Conservation (phyloP, 2,329 filamentous ascomycete genomes). For the Lachnellula subtilissima region DNA sequence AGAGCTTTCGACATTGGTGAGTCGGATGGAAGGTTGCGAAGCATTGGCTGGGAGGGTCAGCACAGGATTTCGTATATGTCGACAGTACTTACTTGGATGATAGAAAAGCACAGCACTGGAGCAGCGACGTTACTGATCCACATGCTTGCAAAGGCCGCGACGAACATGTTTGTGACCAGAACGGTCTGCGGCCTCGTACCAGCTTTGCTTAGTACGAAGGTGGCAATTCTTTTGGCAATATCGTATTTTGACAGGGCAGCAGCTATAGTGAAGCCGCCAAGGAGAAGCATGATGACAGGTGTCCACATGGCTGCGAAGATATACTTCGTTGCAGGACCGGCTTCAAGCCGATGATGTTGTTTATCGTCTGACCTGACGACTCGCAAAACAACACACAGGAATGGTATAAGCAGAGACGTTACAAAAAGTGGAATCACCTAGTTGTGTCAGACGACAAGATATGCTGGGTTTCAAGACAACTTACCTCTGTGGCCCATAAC, state of each 20-base stretch:
- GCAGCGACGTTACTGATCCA: constrained; percentile 98
- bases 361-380: constrained; percentile 76
- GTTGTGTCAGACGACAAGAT: constrained; percentile 12
- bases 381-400: constrained; percentile 79
- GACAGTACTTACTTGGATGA: constrained; percentile 68
- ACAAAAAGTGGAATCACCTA: constrained; percentile 95
- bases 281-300: constrained; percentile 94
- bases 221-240: constrained; percentile 95
- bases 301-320: constrained; percentile 99
- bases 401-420: constrained; percentile 88
- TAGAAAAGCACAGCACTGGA: constrained; percentile 93
- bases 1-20: constrained; percentile 93
- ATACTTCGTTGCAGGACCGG: constrained; percentile 74
- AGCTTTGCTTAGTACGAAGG: constrained; percentile 92
- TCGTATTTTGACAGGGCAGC: constrained; percentile 95
- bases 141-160: constrained; percentile 97
- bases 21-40: constrained; percentile 85
- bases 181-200: constrained; percentile 87
- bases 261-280: constrained; percentile 93
- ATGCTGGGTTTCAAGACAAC: constrained; percentile 14
- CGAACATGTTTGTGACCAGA: constrained; percentile 96
- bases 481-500: constrained; percentile 91
- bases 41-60: constrained; percentile 61
- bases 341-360: constrained; percentile 65
- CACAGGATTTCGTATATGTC: background rate